phyloP scores from a whole-genome alignment of 2,329 filamentous ascomycete genomes.

The Coniella vitis region DNA sequence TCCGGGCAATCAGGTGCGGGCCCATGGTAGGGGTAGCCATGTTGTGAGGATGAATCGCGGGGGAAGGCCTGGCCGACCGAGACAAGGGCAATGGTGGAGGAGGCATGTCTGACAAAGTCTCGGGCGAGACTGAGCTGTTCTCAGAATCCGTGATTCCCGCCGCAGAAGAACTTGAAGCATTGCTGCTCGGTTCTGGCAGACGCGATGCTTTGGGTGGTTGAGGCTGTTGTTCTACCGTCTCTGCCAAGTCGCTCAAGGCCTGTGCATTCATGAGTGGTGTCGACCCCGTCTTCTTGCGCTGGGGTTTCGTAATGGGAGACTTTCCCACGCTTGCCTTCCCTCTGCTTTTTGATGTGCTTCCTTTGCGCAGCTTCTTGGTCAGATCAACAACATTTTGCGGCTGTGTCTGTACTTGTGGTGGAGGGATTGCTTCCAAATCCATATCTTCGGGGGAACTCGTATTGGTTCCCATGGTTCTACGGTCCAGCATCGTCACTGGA shows the following conservation, averaged over 20 bases:
- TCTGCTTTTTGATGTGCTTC: conserved; percentile 43
- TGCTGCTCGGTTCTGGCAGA: conserved; percentile 22
- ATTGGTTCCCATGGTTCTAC: conserved; percentile 29
- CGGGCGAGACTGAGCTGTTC: conserved; percentile 58
- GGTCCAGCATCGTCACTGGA: conserved; percentile 36
- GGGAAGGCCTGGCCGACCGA: conserved; percentile 58
- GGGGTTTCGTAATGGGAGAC: conserved; percentile 66
- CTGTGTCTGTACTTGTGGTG: conserved; percentile 24
- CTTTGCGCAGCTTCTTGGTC: conserved; percentile 47
- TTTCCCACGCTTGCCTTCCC: conserved; percentile 53
- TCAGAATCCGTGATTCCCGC: conserved; percentile 49
- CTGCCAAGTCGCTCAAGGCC: conserved; percentile 45
- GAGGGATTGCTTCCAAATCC: conserved; percentile 40
- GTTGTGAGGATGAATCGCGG: conserved; percentile 55
- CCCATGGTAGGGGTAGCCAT: conserved; percentile 19
- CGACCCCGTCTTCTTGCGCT: conserved; percentile 45
- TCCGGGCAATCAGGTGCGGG: conserved; percentile 19
- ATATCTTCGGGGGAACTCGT: conserved; percentile 52
- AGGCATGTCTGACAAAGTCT: conserved; percentile 59
- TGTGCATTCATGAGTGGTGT: conserved; percentile 52
- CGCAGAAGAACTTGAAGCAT: conserved; percentile 29
- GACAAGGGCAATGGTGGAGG: conserved; percentile 61
- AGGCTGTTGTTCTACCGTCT: conserved; percentile 35
- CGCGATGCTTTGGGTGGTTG: conserved; percentile 30
- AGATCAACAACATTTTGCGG: conserved; percentile 39